Conservation (phyloP, 192 early-diverging fungal species). For the Entomortierella chlamydospora region DNA sequence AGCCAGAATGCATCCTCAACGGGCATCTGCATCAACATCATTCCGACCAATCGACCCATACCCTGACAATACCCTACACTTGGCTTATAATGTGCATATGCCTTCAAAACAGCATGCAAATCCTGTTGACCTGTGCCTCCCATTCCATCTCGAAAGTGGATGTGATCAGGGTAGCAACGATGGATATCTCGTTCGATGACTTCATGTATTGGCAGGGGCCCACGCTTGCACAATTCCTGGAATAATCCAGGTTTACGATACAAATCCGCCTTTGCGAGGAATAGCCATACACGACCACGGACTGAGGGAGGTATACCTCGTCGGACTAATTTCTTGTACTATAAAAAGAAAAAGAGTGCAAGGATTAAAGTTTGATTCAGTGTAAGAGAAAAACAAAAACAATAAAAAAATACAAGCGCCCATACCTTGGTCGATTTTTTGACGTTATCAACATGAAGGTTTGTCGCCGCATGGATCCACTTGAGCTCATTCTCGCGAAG, state of each 20-base stretch:
- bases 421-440: constrained; percentile 56
- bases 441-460: constrained; percentile 41
- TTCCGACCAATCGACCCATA: constrained; percentile 92
- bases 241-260: constrained; percentile 63
- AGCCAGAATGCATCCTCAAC: constrained; percentile 93
- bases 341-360: constrained; percentile 4
- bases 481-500: constrained; percentile 42
- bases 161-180: constrained; percentile 91
- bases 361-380: no score
- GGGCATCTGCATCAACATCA: constrained; percentile 89
- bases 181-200: constrained; percentile 92
- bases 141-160: constrained; percentile 76
- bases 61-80: constrained; percentile 95
- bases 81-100: constrained; percentile 90
- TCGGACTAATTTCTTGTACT: constrained; percentile 79
- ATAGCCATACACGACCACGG: constrained; percentile 77
- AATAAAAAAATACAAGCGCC: no score
- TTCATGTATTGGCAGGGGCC: constrained; percentile 76
- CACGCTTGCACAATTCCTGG: constrained; percentile 51
- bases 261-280: constrained; percentile 65
- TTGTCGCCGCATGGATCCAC: constrained; percentile 51
- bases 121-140: constrained; percentile 82
- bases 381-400: no score
- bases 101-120: constrained; percentile 81
- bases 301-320: constrained; percentile 77